Evolutionary conservation across 768 basidiomycete genomes (phyloP), one percentile per base, ranked within the genome.

Genomic region (Amylocystis lapponica): DNA sequence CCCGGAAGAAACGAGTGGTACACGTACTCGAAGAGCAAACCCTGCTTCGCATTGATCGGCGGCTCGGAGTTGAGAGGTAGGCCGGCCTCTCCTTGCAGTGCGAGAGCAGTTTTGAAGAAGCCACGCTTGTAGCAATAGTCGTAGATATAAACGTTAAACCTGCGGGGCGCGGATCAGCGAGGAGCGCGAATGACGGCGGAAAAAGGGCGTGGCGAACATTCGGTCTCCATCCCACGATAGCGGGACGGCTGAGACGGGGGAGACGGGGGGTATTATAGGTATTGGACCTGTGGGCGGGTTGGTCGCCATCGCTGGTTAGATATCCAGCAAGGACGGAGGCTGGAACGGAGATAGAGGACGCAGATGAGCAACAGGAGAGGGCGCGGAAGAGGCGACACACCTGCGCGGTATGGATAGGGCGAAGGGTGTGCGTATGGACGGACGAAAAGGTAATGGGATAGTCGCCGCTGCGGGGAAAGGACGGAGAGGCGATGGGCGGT

Each of bases 131-230:
- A 66, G 66, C 87, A 89, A 56, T 90, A 90, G 67, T 90, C 87
- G 58, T 83, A 75, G 52, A 90, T 89, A 66, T 90, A 90, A 58
- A 89, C 86, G 65, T 89, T 88, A 63, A 89, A 89, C 86, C 86
- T 89, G 63, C 22, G 12, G 32, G 39, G 42, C 32, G 38, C 40
- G 26, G 35, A 23, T 36, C 43, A 27, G 36, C 21, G 27, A 27
- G 30, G 16, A 29, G 31, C 30, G 27, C 30, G 36, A 12, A 30
- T 27, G 37, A 29, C 78, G 83, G 61, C 20, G 16, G 16, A 36
- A 43, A 35, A 33, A 25, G 16, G 36, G 22, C 40, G 34, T 39
- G 45, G 39, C 14, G 48, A 47, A 88, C 87, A 89, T 89, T 66
- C 72, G 83, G 68, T 90, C 87, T 43, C 86, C 86, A 58, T 89